Base-by-base conservation (phyloP, 805 yeast genomes). In the Candida yuanshanica region DNA sequence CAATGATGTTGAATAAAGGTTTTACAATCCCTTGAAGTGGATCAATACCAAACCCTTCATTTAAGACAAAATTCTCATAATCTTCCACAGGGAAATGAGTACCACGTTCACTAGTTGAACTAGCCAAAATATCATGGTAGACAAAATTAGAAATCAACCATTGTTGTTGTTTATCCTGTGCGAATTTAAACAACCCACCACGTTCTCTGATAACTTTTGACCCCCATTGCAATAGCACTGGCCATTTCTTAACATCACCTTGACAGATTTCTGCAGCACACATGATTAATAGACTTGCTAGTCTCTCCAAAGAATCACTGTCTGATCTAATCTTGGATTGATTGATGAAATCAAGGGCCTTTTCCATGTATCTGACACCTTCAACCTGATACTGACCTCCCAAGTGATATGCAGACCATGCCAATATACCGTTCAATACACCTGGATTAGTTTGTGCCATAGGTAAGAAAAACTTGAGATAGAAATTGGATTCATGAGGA, bases 191-290 rank as follows among this genome's bases (percentile, higher is more conserved):
- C 16, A 82, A 60, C 0, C 91, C 91, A 12, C 90, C 91, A 45
- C 78, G 71, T 39, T 67, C 58, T 41, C 69, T 65, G 29, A 86
- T 73, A 21, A 85, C 63, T 42, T 74, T 73, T 35, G 86, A 80
- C 2, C 89, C 88, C 70, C 78, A 72, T 33, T 71, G 70, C 42
- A 86, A 64, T 51, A 81, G 76, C 21, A 74, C 68, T 3, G 82
- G 74, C 95, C 95, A 86, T 53, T 79, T 76, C 27, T 70, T 70
- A 26, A 83, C 87, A 58, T 86, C 95, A 7, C 95, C 95, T 48
- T 79, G 74, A 61, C 91, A 85, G 39, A 86, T 83, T 54, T 84
- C 89, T 1, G 86, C 90, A n/a, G 83, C 87, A 49, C 84, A 75
- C 38, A 85, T 66, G 38, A 86, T 75, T 46, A 85, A 61, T 39